phyloP scores from a whole-genome alignment of 768 basidiomycete genomes.

The Lactifluus volemus region DNA sequence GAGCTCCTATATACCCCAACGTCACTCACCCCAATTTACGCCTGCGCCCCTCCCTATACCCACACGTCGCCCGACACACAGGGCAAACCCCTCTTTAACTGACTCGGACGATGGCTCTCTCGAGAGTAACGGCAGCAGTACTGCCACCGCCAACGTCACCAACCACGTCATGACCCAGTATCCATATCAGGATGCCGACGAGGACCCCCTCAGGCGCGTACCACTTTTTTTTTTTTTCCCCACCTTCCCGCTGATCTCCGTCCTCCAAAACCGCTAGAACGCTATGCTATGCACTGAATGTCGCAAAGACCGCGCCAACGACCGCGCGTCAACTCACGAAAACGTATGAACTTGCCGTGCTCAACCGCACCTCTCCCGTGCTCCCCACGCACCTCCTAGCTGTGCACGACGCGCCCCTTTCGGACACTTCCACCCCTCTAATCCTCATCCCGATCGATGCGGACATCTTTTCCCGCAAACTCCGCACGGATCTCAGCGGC shows the following conservation, averaged over 20 bases:
- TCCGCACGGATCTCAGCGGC: slow-evolving; percentile 5
- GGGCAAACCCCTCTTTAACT: slow-evolving; percentile 4
- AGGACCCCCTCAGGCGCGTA: slow-evolving; percentile 12
- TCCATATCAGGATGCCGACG: slow-evolving; percentile 12
- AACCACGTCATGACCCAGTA: slow-evolving; percentile 12
- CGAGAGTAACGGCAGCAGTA: background rate
- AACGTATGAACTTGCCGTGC: slow-evolving; percentile 12
- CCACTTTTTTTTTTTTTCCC: background rate
- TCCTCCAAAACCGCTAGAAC: background rate
- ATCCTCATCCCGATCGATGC: slow-evolving; percentile 10
- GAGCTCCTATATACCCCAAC: slow-evolving; percentile 3
- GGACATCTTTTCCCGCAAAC: background rate
- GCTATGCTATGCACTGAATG: slow-evolving; percentile 11
- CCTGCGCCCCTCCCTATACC: slow-evolving; percentile 12
- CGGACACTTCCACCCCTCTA: background rate
- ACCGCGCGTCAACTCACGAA: slow-evolving; percentile 8
- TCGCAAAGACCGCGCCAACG: slow-evolving; percentile 3
- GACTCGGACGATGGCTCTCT: slow-evolving; percentile 1
- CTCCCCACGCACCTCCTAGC: slow-evolving; percentile 15
- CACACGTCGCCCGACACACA: slow-evolving; percentile 9
- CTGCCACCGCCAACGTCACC: background rate
- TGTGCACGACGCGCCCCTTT: slow-evolving; percentile 3
- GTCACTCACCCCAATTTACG: slow-evolving; percentile 12
- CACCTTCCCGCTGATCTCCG: background rate
- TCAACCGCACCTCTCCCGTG: background rate